These are phyloP conservation scores for Neltuma alba DNA, from an alignment of 306 rosid genomes.

Conservation along the genomic window DNA sequence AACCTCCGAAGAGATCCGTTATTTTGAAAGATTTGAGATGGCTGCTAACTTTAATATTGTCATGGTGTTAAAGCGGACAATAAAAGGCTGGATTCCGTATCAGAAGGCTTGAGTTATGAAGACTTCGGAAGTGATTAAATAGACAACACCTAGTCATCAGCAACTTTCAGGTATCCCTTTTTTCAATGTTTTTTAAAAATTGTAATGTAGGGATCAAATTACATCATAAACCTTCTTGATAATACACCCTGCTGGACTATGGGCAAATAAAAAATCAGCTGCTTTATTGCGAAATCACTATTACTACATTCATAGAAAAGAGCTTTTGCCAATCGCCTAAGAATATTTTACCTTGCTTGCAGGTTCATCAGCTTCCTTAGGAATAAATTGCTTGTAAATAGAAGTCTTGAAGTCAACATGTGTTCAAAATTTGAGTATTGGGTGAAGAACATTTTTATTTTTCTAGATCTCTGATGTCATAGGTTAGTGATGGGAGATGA, in stretches of 20 bases:
- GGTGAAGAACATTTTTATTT: conserved; percentile 36
- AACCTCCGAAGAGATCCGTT: not conserved
- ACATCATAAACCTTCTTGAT: not conserved
- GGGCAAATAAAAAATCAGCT: not conserved
- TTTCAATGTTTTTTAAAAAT: not conserved
- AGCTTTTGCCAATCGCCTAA: conserved; percentile 1
- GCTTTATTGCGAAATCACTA: not conserved
- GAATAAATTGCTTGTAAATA: conserved; percentile 51
- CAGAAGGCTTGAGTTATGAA: conserved; percentile 86
- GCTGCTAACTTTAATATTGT: conserved; percentile 29
- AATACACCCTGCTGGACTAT: not conserved
- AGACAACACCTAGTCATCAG: conserved; percentile 21
- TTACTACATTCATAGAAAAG: not conserved
- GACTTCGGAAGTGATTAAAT: conserved; percentile 88
- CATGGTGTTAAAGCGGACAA: conserved; percentile 50
- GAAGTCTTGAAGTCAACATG: conserved; percentile 39
- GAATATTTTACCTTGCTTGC: conserved; percentile 35
- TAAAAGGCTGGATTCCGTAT: conserved; percentile 76
- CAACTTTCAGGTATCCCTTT: conserved; percentile 33
- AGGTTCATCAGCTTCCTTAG: conserved; percentile 52
- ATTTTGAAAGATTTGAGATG: conserved; percentile 29
- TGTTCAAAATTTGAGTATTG: conserved; percentile 9
- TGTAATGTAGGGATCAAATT: not conserved
- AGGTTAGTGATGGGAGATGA: conserved; percentile 39
- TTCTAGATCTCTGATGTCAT: conserved; percentile 41